These are phyloP conservation scores for Cicer chorassanicum DNA, from an alignment of 306 rosid species.

Conservation along the genomic window DNA sequence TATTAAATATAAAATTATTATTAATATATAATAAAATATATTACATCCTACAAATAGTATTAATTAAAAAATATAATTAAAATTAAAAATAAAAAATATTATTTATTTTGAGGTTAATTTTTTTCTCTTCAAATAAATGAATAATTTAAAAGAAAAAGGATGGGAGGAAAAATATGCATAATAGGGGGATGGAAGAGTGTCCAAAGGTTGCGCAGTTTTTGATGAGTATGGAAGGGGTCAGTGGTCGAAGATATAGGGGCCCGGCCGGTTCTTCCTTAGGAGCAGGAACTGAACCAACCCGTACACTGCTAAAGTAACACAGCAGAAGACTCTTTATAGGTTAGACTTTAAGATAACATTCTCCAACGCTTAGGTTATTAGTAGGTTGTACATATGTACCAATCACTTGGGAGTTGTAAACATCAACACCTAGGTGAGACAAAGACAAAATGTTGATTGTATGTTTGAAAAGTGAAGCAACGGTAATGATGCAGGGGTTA, in stretches of 20 bases:
- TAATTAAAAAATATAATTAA: too few species aligned
- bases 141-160: too few species aligned
- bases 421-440: neutral
- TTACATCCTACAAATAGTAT: too few species aligned
- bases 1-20: too few species aligned
- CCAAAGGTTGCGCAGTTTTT: neutral
- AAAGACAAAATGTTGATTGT: conserved; percentile 23
- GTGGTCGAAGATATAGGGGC: neutral
- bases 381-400: conserved; percentile 3
- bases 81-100: too few species aligned
- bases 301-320: conserved; percentile 33
- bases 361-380: conserved; percentile 45
- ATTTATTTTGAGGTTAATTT: too few species aligned
- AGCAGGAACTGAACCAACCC: neutral
- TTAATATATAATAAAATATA: too few species aligned
- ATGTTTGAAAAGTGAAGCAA: neutral
- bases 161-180: too few species aligned
- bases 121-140: too few species aligned
- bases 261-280: neutral
- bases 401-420: conserved; percentile 8
- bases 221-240: conserved; percentile 21
- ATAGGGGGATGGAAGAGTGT: too few species aligned
- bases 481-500: conserved; percentile 29
- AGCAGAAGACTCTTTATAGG: conserved; percentile 36
- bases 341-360: conserved; percentile 43